A percentile compares a stretch with the other conserved stretches of the same genome.
These are phyloP conservation scores for Aulographum hederae DNA, from an alignment of 2,329 filamentous ascomycete genomes.

Conservation along the genomic window DNA sequence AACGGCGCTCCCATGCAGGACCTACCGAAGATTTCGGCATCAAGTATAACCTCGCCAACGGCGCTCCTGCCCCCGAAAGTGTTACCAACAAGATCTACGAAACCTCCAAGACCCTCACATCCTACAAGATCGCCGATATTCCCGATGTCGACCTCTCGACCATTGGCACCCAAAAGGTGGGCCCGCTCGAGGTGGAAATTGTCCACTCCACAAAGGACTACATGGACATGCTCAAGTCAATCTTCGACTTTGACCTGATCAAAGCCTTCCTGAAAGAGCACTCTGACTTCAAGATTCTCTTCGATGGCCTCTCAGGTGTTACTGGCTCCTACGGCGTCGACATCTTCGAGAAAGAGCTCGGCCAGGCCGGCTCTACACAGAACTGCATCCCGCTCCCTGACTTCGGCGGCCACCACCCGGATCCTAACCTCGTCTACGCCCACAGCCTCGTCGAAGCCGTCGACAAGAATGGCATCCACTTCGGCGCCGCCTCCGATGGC, in stretches of 20 bases:
- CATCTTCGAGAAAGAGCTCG: conserved; percentile 89
- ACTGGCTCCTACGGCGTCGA: conserved; percentile 88
- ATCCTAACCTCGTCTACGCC: conserved; percentile 94
- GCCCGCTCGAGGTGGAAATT: conserved; percentile 79
- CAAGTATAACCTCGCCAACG: conserved; percentile 98
- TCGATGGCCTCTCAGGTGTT: conserved; percentile 86
- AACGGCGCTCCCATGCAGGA: conserved; percentile 30
- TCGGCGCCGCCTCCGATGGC: conserved; percentile 89
- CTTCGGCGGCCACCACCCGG: conserved; percentile 93
- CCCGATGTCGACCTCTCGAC: conserved; percentile 69
- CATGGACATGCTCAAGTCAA: conserved; percentile 86
- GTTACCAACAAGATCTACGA: conserved; percentile 98
- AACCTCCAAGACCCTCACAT: conserved; percentile 70
- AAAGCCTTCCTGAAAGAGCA: conserved; percentile 79
- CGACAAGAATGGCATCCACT: conserved; percentile 79
- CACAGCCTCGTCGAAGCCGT: conserved; percentile 88
- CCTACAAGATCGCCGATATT: conserved; percentile 82
- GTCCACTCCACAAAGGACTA: conserved; percentile 90
- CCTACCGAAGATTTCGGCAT: conserved; percentile 94
- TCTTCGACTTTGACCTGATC: conserved; percentile 95
- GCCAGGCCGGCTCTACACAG: conserved; percentile 64
- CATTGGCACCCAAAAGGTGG: conserved; percentile 71
- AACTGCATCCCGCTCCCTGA: conserved; percentile 87
- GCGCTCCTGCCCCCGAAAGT: conserved; percentile 84
- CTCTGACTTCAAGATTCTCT: conserved; percentile 88